These are phyloP conservation scores for Pythium sukuiense DNA, from an alignment of 352 stramenopile genomes.

Conservation along the genomic window DNA sequence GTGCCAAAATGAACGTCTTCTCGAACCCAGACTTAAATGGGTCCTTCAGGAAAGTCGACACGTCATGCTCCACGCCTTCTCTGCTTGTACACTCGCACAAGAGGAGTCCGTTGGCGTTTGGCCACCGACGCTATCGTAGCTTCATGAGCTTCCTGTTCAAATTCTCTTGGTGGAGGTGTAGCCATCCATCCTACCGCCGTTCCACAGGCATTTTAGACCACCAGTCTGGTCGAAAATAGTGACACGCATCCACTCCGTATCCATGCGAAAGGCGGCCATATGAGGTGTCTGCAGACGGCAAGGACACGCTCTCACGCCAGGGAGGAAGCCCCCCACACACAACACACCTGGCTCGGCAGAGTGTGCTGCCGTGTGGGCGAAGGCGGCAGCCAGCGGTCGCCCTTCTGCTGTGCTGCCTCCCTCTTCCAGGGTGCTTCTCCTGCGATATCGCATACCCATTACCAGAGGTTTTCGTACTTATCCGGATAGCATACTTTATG, in stretches of 20 bases:
- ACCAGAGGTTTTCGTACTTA: slow-evolving; percentile 1
- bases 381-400: background rate
- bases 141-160: background rate
- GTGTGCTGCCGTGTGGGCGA: background rate
- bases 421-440: background rate
- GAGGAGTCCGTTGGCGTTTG: background rate
- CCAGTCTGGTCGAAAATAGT: background rate
- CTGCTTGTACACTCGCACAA: no score
- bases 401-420: slow-evolving; percentile 1
- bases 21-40: background rate
- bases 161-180: background rate
- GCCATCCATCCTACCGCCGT: background rate
- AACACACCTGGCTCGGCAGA: background rate
- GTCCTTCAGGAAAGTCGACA: no score
- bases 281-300: background rate
- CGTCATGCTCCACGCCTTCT: no score
- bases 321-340: background rate
- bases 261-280: slow-evolving; percentile 3
- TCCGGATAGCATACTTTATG: slow-evolving; percentile 4
- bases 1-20: background rate
- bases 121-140: no score
- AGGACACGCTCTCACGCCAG: background rate
- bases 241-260: background rate
- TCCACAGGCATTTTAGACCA: slow-evolving; percentile 1
- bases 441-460: background rate